Base-by-base conservation (phyloP, 2,329 filamentous ascomycete species). In the Elsinoe australis region DNA sequence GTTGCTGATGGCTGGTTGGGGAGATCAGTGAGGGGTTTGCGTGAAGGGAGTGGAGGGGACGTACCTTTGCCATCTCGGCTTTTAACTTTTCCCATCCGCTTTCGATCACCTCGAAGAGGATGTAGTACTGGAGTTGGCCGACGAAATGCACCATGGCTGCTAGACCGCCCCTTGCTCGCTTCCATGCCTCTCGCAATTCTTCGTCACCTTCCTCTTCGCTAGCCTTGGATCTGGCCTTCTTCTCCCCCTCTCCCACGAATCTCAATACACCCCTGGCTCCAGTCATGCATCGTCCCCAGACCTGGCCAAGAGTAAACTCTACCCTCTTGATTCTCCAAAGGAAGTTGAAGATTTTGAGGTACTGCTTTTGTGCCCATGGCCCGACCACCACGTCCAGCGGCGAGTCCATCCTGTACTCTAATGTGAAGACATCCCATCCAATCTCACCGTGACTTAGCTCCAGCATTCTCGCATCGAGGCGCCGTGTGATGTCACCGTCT, bases 71-170 rank as follows among this genome's bases (percentile, higher is more conserved):
- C 53, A 96, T 83, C 24, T 85, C 83, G 21, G 79, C 77, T 64
- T 95, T 86, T 2, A 98, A 76, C 22, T 90, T 84, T 53, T 86
- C 85, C 94, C 92, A 98, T 41, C 87, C 92, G 28, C 86, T 84
- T 65, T 98, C 92, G 57, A 98, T 96, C 56, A 98, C 92, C 66
- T 98, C 92, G 61, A 96, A 98, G 7, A 98, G 75, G 56, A 98
- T 95, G 65, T 98, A 98, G 70, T 96, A 95, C 66, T 98, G 92
- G 10, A 98, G 75, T 67, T 98, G 92, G 54, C 87, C 87, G 60
- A 96, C 83, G 61, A 98, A 96, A 64, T 98, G 94, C 12, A 96
- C 87, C 92, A 98, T 98, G 66, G 98, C 94, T 9, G 90, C 89
- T 29, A 96, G 80, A 14, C 83, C 82, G 51, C 89, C 92, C 50